Base-by-base conservation (phyloP, 345 rosid genomes). In the Arabidopsis arenosa region DNA sequence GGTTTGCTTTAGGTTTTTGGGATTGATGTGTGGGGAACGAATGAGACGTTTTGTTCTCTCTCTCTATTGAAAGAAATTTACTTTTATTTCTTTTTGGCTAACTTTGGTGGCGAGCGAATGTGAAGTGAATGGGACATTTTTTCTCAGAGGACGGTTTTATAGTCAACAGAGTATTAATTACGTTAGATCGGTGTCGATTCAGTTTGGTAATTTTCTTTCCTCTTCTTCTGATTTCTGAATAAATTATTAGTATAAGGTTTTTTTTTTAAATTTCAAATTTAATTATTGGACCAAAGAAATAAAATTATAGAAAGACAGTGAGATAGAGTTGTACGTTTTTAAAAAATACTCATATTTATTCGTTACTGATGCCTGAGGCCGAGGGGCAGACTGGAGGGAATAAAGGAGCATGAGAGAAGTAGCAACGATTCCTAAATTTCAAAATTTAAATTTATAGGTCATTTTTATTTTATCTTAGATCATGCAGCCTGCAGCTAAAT, bases 51-150 rank as follows among this genome's bases (percentile, higher is more conserved):
- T 63, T 40, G 26, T 44, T 47, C 59, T 62, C 30, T 44, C n/a
- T 49, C 18, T 56, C 65, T 55, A 18, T 69, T 36, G 3, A 9
- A 36, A 37, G 9, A 2, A 43, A 57, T 13, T 9, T 9, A 28
- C 23, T 43, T 55, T 68, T 70, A 70, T 23, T 36, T 7, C 2
- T 43, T 5, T 43, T n/a, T 21, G 10, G 33, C 9, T 55, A 80
- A 56, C 60, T 70, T 37, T 76, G 66, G 54, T n/a, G 43, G 76
- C 57, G 85, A 83, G 76, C 57, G 85, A 83, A 59, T n/a, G 43
- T 55, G 54, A 53, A 66, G 73, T 39, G 62, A 52, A 23, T 47
- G 55, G 28, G 72, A 75, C 69, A 73, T 11, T 52, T 63, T 54
- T 36, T 32, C 33, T 8, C 5, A 45, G 66, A 14, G 64, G 18